phyloP scores from a whole-genome alignment of 1,284 basidiomycete species.

The Macrocystidia cucumis region DNA sequence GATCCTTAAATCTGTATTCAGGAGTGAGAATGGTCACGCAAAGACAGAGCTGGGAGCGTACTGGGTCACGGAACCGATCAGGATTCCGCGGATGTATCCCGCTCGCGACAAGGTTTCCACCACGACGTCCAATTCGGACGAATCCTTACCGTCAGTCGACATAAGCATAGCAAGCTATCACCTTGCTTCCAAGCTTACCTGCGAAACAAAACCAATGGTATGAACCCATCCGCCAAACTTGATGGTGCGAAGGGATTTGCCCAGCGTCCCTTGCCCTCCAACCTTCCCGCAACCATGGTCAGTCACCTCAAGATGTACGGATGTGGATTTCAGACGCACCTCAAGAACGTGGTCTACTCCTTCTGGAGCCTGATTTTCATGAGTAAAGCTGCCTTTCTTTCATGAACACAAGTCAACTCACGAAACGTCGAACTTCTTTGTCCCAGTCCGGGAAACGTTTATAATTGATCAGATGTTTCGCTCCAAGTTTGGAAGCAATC shows the following conservation, averaged over 20 bases:
- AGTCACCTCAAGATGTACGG: too few species aligned
- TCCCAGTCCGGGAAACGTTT: conserved; percentile 47
- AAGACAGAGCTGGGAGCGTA: conserved; percentile 13
- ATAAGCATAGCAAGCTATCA: not conserved
- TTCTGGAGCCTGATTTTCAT: conserved; percentile 25
- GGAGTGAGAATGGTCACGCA: not conserved
- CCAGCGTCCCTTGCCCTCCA: conserved; percentile 45
- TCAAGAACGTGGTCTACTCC: conserved; percentile 58
- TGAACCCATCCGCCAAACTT: conserved; percentile 37
- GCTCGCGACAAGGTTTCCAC: conserved; percentile 11
- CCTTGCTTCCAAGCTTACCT: conserved; percentile 14
- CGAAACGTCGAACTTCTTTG: conserved; percentile 38
- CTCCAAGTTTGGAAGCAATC: conserved; percentile 37
- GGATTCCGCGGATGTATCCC: conserved; percentile 23
- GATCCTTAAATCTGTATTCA: conserved; percentile 29
- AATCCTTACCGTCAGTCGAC: conserved; percentile 5
- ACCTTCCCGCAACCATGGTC: conserved; percentile 22
- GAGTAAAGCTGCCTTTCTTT: too few species aligned
- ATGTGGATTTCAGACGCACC: conserved; percentile 20
- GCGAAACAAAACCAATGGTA: conserved; percentile 39
- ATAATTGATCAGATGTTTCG: conserved; percentile 51
- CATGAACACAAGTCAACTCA: conserved; percentile 10
- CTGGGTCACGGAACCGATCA: conserved; percentile 24
- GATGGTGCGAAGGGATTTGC: conserved; percentile 33
- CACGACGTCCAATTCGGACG: conserved; percentile 9